Percentiles rank a stretch among this genome's conserved stretches.
Evolutionary conservation across 768 basidiomycete genomes (phyloP).

Genomic region (Cubamyces lactineus): DNA sequence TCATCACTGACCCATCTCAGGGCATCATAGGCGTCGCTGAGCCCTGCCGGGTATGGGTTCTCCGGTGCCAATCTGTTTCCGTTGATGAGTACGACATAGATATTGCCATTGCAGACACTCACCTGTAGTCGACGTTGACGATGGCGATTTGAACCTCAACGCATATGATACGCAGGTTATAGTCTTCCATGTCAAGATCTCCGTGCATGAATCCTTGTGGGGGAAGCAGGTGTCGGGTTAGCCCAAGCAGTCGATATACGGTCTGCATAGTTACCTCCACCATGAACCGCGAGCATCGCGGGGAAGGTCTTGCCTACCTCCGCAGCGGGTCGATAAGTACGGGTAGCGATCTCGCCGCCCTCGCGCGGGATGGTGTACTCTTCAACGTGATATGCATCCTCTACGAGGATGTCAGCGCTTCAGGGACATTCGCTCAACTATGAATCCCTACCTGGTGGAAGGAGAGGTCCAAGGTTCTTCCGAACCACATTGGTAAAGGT

Average conservation of each 20-base stretch:
- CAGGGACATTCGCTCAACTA: background rate
- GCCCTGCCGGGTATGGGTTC: slow-evolving; percentile 28
- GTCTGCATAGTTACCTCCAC: slow-evolving; percentile 7
- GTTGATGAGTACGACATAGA: background rate
- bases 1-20: too few relatives aligned
- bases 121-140: slow-evolving; percentile 27
- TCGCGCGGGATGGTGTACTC: background rate
- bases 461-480: slow-evolving; percentile 2
- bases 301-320: slow-evolving; percentile 8
- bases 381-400: background rate
- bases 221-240: too few relatives aligned
- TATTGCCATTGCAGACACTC: background rate
- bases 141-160: slow-evolving; percentile 25
- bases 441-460: background rate
- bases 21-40: slow-evolving; percentile 29
- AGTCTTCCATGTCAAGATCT: slow-evolving; percentile 25
- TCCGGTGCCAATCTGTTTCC: slow-evolving; percentile 31
- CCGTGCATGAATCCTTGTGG: slow-evolving; percentile 13
- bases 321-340: background rate
- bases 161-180: slow-evolving; percentile 20
- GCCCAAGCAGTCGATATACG: too few relatives aligned
- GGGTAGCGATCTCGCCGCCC: background rate
- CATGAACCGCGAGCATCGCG: slow-evolving; percentile 10
- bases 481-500: background rate
- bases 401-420: background rate